phyloP scores from a whole-genome alignment of 495 filamentous ascomycete genomes.

The Penicillium soppii region DNA sequence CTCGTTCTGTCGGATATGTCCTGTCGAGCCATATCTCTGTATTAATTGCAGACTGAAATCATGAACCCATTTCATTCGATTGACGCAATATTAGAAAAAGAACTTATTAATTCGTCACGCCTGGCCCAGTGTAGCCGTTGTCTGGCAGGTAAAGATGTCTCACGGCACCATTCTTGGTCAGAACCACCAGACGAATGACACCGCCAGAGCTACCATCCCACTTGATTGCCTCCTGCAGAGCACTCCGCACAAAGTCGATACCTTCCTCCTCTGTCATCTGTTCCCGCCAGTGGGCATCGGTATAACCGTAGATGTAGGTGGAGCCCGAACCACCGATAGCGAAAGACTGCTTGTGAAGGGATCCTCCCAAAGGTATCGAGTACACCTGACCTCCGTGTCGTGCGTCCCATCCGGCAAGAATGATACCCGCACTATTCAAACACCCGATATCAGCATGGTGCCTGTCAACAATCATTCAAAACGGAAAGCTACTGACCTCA shows the following conservation, averaged over 20 bases:
- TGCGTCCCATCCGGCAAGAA: slow-evolving; percentile 94
- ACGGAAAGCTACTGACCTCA: slow-evolving; percentile 56
- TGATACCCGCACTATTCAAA: slow-evolving; percentile 88
- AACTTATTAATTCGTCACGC: slow-evolving; percentile 44
- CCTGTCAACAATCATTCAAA: not conserved
- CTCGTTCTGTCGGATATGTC: not conserved
- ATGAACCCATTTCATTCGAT: slow-evolving; percentile 18
- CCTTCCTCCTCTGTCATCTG: slow-evolving; percentile 92
- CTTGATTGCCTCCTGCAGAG: slow-evolving; percentile 91
- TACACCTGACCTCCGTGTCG: slow-evolving; percentile 95
- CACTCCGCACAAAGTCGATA: slow-evolving; percentile 87
- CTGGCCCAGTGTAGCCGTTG: slow-evolving; percentile 71
- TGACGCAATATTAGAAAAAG: slow-evolving; percentile 28
- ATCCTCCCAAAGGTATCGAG: slow-evolving; percentile 93
- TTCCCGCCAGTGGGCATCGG: slow-evolving; percentile 94
- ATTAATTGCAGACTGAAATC: slow-evolving; percentile 1
- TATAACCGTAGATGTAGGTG: slow-evolving; percentile 99
- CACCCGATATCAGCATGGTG: not conserved
- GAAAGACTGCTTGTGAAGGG: slow-evolving; percentile 94
- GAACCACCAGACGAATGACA: slow-evolving; percentile 94
- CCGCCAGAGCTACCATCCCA: slow-evolving; percentile 99
- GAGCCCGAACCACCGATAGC: slow-evolving; percentile 96
- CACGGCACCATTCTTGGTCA: slow-evolving; percentile 84
- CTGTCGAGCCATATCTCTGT: not conserved
- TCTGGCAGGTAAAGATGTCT: slow-evolving; percentile 90